Evolutionary conservation across 2,329 filamentous ascomycete species (phyloP).

Genomic region (Amylocarpus encephaloides): DNA sequence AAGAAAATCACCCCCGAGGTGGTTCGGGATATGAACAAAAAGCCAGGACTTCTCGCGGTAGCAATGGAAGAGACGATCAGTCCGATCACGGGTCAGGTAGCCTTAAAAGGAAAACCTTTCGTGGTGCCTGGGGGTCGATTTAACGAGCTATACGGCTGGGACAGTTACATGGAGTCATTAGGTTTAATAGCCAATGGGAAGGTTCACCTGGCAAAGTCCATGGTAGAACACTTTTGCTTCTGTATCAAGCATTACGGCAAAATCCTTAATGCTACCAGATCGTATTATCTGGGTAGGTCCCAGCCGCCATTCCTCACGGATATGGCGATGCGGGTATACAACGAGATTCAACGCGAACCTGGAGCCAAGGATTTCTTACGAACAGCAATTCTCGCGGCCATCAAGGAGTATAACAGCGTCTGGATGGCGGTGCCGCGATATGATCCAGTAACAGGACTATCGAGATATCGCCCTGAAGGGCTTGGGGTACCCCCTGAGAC

Average conservation of each 20-base stretch:
- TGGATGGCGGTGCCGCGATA: conserved; percentile 37
- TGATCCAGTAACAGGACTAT: conserved; percentile 44
- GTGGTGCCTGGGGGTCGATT: conserved; percentile 97
- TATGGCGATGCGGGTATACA: conserved; percentile 90
- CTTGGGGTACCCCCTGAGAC: conserved; percentile 50
- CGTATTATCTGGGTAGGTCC: conserved; percentile 90
- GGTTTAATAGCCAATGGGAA: conserved; percentile 82
- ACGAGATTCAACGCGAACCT: conserved; percentile 65
- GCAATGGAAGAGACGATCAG: conserved; percentile 75
- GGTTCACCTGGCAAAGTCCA: conserved; percentile 81
- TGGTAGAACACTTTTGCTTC: conserved; percentile 97
- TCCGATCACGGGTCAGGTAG: conserved; percentile 60
- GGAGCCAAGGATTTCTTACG: conserved; percentile 76
- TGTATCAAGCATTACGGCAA: conserved; percentile 98
- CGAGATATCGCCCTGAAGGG: conserved; percentile 46
- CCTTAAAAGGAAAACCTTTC: conserved; percentile 77
- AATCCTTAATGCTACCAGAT: conserved; percentile 92
- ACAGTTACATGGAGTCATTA: conserved; percentile 96
- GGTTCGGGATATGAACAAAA: conserved; percentile 76
- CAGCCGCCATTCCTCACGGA: conserved; percentile 97
- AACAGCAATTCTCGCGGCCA: conserved; percentile 76
- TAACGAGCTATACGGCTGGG: conserved; percentile 98
- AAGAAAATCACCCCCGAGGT: conserved; percentile 74
- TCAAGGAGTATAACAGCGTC: conserved; percentile 58
- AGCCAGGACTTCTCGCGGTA: conserved; percentile 82